phyloP scores from a whole-genome alignment of 768 basidiomycete species.

The Lyophyllum decastes region DNA sequence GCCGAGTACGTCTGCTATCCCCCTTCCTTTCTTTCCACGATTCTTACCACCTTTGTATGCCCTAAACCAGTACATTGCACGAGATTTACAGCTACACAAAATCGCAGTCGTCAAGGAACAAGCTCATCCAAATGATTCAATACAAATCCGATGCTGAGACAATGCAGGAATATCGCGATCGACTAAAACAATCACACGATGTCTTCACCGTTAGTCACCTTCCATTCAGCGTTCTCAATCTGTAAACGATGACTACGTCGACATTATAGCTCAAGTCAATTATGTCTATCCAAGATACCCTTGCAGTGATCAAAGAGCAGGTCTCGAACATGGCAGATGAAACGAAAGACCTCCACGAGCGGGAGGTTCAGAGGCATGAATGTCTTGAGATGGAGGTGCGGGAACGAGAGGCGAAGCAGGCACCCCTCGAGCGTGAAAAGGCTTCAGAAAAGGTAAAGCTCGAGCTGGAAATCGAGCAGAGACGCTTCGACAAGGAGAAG shows the following conservation, averaged over 20 bases:
- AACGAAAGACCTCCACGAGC: background rate
- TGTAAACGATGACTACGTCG: background rate
- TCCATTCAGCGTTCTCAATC: background rate
- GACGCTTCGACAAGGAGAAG: no score
- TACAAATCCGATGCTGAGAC: conserved; percentile 4
- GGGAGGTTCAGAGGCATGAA: background rate
- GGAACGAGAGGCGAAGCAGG: background rate
- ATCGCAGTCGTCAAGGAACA: background rate
- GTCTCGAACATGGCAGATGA: background rate
- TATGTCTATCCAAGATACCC: conserved; percentile 6
- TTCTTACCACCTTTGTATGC: background rate
- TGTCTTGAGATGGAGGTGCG: background rate
- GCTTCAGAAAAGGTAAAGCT: no score
- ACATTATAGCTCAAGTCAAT: conserved; percentile 4
- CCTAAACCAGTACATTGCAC: background rate
- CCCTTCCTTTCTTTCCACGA: background rate
- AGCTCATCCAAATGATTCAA: background rate
- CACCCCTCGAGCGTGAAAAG: background rate
- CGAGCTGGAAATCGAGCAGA: background rate
- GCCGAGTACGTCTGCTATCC: background rate
- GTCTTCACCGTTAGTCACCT: conserved; percentile 1
- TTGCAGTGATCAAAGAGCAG: background rate
- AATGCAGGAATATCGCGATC: conserved; percentile 11
- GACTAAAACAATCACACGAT: conserved; percentile 7
- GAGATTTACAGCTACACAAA: conserved; percentile 1